Evolutionary conservation across 2,329 filamentous ascomycete species (phyloP), one percentile per base, ranked within the genome.

Genomic region (Neoscytalidium dimidiatum): DNA sequence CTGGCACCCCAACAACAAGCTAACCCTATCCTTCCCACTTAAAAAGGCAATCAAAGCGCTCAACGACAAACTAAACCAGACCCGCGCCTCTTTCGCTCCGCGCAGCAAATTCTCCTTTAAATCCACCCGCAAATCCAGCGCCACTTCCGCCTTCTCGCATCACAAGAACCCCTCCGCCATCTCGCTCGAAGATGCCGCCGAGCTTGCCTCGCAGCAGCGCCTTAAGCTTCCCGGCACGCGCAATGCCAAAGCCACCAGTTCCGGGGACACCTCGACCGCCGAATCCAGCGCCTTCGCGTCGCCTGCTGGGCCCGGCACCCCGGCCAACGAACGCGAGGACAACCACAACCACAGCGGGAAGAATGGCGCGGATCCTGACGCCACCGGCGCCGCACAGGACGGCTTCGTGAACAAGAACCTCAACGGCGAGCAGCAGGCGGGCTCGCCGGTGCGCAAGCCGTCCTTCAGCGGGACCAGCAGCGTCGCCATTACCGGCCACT

Each of bases 91-190:
- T 23, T 85, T 92, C 62, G 86, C 87, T 0, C 92, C 93, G 7
- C 91, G 90, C 69, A 86, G 88, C 11, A 92, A 92, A 67, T 97
- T 97, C 78, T 86, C 90, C 62, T 97, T 97, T 83, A 96, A 89
- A 73, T 82, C 81, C 48, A 67, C 67, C 4, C 81, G 80, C 57
- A 69, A 84, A 80, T 44, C 33, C 28, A 31, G 46, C 61, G 63
- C 56, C 64, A 69, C 75, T 0, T 82, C 82, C 8, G 81, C 84
- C 3, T 80, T 86, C 53, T 86, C 83, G 19, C 63, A 65, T 35
- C 73, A 71, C 66, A 87, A 86, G 67, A 86, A 83, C 66, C 71
- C 77, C 0, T 83, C 83, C 7, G 82, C 84, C 6, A 82, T 87
- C 56, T 86, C 85, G 21, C 72, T 87, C 35, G 81, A 80, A 43